A percentile compares a stretch with the other conserved stretches of the same genome.
phyloP scores from a whole-genome alignment of 768 basidiomycete species.

The Calocybe indica region DNA sequence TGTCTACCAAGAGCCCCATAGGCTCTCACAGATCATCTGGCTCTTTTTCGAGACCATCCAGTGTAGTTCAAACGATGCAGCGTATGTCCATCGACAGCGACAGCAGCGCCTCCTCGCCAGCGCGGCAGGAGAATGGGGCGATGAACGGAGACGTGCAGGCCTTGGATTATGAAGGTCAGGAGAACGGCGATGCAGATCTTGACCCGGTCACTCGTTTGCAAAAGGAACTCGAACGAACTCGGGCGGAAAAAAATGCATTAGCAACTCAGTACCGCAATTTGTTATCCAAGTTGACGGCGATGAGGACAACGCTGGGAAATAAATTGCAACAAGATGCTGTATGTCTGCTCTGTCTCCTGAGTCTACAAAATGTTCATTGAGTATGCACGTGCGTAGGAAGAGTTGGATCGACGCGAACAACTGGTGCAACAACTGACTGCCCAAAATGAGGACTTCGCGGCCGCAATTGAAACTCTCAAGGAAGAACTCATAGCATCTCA shows the following conservation, averaged over 20 bases:
- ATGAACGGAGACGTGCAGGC: too few species aligned
- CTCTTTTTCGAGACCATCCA: slow-evolving; percentile 17
- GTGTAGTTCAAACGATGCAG: too few species aligned
- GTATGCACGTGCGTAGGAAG: slow-evolving; percentile 63
- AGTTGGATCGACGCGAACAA: slow-evolving; percentile 90
- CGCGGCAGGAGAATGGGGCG: background rate
- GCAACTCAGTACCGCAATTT: slow-evolving; percentile 82
- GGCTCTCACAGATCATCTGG: slow-evolving; percentile 15
- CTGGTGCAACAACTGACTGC: slow-evolving; percentile 72
- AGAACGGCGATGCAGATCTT: slow-evolving; percentile 26
- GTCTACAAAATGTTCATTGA: slow-evolving; percentile 5
- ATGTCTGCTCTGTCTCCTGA: slow-evolving; percentile 16
- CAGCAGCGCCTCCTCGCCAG: slow-evolving; percentile 8
- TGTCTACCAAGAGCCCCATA: slow-evolving; percentile 19
- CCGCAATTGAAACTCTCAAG: slow-evolving; percentile 75
- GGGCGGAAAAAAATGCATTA: slow-evolving; percentile 84
- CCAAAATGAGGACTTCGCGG: slow-evolving; percentile 68
- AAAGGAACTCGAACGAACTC: slow-evolving; percentile 66
- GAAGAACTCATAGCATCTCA: slow-evolving; percentile 73
- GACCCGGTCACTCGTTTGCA: slow-evolving; percentile 60
- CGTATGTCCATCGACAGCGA: slow-evolving; percentile 20
- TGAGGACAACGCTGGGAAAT: slow-evolving; percentile 90
- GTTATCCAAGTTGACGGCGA: slow-evolving; percentile 82
- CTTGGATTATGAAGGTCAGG: background rate
- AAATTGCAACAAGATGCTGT: slow-evolving; percentile 97